Evolutionary conservation across 2,329 filamentous ascomycete species (phyloP).

Genomic region (Didymosphaeria variabile): DNA sequence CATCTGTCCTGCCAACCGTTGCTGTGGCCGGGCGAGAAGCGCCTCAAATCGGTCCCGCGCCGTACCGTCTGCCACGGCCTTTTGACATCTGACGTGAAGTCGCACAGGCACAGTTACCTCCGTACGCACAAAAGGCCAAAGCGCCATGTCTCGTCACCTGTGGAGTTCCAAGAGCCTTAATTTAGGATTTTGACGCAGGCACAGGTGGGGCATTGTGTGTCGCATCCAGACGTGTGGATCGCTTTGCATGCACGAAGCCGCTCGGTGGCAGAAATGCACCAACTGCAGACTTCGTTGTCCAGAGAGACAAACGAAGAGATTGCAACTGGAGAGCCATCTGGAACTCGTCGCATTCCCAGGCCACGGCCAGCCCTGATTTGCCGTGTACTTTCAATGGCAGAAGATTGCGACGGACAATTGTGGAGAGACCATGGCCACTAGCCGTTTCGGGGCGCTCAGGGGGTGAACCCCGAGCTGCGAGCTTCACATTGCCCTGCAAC

Average conservation of each 20-base stretch:
- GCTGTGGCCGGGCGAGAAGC: neutral
- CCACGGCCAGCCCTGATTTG: neutral
- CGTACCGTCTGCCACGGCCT: slow-evolving; percentile 7
- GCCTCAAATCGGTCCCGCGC: neutral
- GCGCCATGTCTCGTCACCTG: slow-evolving; percentile 11
- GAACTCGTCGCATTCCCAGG: neutral
- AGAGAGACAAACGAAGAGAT: neutral
- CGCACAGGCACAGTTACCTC: neutral
- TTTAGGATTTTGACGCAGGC: slow-evolving; percentile 14
- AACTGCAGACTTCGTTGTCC: neutral
- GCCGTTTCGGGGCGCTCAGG: slow-evolving; percentile 6
- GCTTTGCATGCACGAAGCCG: slow-evolving; percentile 10
- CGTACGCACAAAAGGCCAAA: slow-evolving; percentile 4
- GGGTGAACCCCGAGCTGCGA: slow-evolving; percentile 6
- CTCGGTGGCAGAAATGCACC: neutral
- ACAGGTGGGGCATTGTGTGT: slow-evolving; percentile 12
- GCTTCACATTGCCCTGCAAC: slow-evolving; percentile 22
- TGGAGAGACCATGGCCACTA: neutral
- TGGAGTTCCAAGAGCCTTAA: slow-evolving; percentile 17
- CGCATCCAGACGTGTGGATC: slow-evolving; percentile 8
- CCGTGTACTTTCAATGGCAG: neutral
- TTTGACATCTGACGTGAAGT: slow-evolving; percentile 14
- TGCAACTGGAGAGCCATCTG: neutral
- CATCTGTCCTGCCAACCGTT: neutral
- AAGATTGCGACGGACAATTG: slow-evolving; percentile 11